These are phyloP conservation scores for Wickerhamomyces mucosus DNA, from an alignment of 805 yeast species.

Conservation along the genomic window DNA sequence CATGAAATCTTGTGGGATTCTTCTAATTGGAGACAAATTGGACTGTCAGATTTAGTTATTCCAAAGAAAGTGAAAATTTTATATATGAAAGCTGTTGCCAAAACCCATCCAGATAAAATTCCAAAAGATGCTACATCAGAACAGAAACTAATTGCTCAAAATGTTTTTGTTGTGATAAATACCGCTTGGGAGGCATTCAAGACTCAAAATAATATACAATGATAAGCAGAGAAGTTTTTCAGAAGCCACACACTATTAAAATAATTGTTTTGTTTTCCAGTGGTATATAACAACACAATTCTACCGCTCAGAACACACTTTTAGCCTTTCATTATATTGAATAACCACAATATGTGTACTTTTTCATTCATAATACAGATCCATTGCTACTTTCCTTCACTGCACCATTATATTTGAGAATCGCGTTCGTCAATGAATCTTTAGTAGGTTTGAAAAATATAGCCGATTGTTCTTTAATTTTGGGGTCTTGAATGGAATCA, in stretches of 20 bases:
- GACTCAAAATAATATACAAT: constrained; percentile 38
- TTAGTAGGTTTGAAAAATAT: constrained; percentile 34
- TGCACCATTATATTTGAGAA: constrained; percentile 35
- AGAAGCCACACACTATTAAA: too few species aligned
- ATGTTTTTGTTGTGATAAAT: constrained; percentile 74
- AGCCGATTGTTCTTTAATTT: constrained; percentile 18
- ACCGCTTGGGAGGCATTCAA: constrained; percentile 87
- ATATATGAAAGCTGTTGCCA: constrained; percentile 85
- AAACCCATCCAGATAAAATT: constrained; percentile 84
- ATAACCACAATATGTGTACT: too few species aligned
- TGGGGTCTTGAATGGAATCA: constrained; percentile 20
- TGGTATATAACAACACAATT: too few species aligned
- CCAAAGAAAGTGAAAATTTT: constrained; percentile 82
- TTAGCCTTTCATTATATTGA: too few species aligned
- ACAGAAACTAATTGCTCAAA: constrained; percentile 75
- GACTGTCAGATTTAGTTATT: constrained; percentile 68
- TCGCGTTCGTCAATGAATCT: constrained; percentile 36
- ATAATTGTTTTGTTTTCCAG: too few species aligned
- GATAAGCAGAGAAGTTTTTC: constrained; percentile 8
- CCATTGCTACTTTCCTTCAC: constrained; percentile 2
- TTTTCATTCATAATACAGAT: neutral
- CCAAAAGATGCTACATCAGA: constrained; percentile 50
- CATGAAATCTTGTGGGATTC: constrained; percentile 61
- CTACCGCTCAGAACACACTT: too few species aligned
- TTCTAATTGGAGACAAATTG: constrained; percentile 55